These are phyloP conservation scores for Mangifera indica DNA, from an alignment of 345 rosid genomes.

Conservation along the genomic window DNA sequence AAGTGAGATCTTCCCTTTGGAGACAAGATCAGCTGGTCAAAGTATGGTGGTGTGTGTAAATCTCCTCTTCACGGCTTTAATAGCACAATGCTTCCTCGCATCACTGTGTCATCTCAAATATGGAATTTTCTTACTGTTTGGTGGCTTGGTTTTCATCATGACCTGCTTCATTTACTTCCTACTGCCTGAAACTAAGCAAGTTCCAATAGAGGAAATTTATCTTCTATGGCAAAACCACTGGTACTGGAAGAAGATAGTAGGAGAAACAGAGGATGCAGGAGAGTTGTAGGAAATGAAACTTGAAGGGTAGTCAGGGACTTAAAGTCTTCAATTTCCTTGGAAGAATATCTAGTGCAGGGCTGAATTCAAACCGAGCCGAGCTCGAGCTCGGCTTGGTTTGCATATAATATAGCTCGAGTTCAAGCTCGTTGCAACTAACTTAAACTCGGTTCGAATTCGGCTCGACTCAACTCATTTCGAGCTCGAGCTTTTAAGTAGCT, in stretches of 20 bases:
- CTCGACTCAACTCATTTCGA: no score
- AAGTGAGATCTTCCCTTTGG: conserved; percentile 82
- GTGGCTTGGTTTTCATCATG: conserved; percentile 61
- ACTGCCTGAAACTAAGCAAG: conserved; percentile 88
- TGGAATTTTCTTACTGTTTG: conserved; percentile 75
- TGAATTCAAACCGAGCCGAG: no score
- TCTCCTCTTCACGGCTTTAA: conserved; percentile 76
- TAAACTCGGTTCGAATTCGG: no score
- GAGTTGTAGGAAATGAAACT: not conserved
- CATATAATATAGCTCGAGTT: no score
- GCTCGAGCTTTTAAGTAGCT: no score
- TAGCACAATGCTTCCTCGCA: conserved; percentile 74
- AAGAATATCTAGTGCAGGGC: no score
- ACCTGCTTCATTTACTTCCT: conserved; percentile 69
- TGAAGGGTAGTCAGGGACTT: not conserved
- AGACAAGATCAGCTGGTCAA: conserved; percentile 92
- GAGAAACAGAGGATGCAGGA: not conserved
- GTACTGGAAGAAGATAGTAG: conserved; percentile 74
- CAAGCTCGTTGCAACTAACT: no score
- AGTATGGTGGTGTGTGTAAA: conserved; percentile 80
- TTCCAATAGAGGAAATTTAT: conserved; percentile 80
- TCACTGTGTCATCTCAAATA: conserved; percentile 69
- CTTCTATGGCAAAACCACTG: conserved; percentile 70
- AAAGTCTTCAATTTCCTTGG: not conserved
- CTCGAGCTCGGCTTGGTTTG: no score